Evolutionary conservation across 2,329 filamentous ascomycete species (phyloP).

Genomic region (Iodosphaeria phyllophila): DNA sequence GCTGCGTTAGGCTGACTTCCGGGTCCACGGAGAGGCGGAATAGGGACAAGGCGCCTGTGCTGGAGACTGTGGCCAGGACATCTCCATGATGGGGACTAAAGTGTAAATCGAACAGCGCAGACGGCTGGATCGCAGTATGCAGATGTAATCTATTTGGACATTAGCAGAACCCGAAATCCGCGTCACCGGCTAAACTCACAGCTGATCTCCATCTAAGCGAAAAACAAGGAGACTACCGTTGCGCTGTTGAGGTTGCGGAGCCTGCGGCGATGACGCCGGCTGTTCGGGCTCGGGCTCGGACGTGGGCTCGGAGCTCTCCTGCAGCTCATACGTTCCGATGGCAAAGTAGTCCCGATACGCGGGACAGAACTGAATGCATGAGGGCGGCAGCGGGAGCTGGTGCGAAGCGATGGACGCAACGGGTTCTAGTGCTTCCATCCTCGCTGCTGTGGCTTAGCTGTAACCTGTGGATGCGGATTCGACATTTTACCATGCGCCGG

Average conservation of each 20-base stretch:
- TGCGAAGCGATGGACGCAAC: too few relatives aligned
- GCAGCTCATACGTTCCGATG: conserved; percentile 69
- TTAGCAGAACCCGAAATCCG: conserved; percentile 3
- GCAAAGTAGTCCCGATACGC: conserved; percentile 45
- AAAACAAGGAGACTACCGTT: conserved; percentile 60
- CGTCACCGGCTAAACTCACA: conserved; percentile 40
- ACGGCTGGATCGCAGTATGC: conserved; percentile 43
- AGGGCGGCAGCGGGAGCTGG: conserved; percentile 59
- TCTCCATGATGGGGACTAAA: conserved; percentile 34
- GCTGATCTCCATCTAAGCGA: conserved; percentile 25
- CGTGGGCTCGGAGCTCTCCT: conserved; percentile 21
- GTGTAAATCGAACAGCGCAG: conserved; percentile 69
- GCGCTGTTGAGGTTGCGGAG: conserved; percentile 35
- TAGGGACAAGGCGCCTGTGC: conserved; percentile 50
- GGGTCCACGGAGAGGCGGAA: conserved; percentile 26
- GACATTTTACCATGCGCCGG: too few relatives aligned
- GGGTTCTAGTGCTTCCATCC: too few relatives aligned
- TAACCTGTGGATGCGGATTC: too few relatives aligned
- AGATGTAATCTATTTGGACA: conserved; percentile 25
- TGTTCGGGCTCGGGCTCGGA: conserved; percentile 5
- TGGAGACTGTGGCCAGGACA: conserved; percentile 58
- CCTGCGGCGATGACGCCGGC: conserved; percentile 5
- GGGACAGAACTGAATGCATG: conserved; percentile 60
- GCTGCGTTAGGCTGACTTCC: conserved; percentile 11
- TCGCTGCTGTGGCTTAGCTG: too few relatives aligned